Evolutionary conservation across 1,139 yeast genomes (phyloP), one percentile per base, ranked within the genome.

Genomic region (Taphrina betulina): DNA sequence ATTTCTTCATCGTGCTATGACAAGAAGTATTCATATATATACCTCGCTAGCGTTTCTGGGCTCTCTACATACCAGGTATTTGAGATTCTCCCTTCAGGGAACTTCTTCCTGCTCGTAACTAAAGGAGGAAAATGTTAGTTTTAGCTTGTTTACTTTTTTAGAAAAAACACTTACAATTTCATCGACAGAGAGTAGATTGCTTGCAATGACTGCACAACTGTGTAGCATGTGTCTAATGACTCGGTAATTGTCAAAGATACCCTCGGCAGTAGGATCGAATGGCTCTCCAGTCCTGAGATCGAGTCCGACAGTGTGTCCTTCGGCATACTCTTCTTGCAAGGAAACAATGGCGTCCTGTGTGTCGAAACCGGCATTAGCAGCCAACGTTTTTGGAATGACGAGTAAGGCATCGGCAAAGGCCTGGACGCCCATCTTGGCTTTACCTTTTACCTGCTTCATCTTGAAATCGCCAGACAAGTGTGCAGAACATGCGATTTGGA

Each of bases 211-310:
- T 3, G 95, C 85, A 40, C 97, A 96, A 53, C 95, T 83, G 55
- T 90, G 82, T 57, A 94, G 75, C 23, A 96, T 95, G 69, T 94
- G 92, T 73, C 98, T 81, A 60, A 92, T 74, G 41, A 92, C 98
- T 64, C 98, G 77, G 75, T 80, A 92, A 34, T 95, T 85, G 72
- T 94, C 99, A 95, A 96, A 94, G 60, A 94, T 81, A 60, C 98
- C 98, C 68, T 88, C 96, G 57, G 86, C 79, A 7, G 88, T 77
- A 45, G 98, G 97, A 68, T 92, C 97, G 80, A 92, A 84, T 54
- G 97, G 95, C 67, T 90, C 96, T 41, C 99, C 99, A 12, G 92
- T 79, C 60, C 80, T 79, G 64, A 94, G 78, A 69, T 94, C 96
- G 58, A 94, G 82, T 58, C 98, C 99, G 43, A 90, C 96, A 37